Evolutionary conservation across 345 rosid genomes (phyloP).

Genomic region (Anastatica hierochuntica): DNA sequence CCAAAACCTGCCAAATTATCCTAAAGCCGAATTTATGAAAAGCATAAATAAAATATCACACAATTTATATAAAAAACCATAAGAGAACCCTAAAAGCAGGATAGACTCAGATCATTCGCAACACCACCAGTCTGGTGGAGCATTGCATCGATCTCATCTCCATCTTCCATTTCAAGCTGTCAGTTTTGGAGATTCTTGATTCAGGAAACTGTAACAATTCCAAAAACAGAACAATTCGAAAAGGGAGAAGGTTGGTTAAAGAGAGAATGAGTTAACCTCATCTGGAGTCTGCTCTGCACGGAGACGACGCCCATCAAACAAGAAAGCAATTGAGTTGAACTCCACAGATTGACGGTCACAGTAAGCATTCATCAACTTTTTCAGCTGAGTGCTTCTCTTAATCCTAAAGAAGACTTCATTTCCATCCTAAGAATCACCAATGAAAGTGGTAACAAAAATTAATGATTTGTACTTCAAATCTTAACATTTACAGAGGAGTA

Average conservation of each 20-base stretch:
- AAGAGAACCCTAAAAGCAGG: background rate
- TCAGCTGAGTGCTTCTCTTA: constrained; percentile 74
- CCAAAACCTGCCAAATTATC: too few relatives aligned
- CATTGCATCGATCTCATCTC: constrained; percentile 91
- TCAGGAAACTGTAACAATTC: too few relatives aligned
- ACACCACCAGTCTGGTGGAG: constrained; percentile 67
- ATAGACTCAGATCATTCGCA: background rate
- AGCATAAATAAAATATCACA: too few relatives aligned
- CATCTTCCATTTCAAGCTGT: constrained; percentile 84
- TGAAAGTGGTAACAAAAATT: too few relatives aligned
- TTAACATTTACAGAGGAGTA: too few relatives aligned
- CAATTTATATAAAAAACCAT: background rate
- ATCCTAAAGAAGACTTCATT: constrained; percentile 79
- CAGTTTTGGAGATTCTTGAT: background rate
- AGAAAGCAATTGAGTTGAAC: constrained; percentile 67
- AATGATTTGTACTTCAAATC: too few relatives aligned
- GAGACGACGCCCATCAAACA: constrained; percentile 83
- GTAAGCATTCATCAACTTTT: constrained; percentile 86
- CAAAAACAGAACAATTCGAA: background rate
- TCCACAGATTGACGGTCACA: constrained; percentile 79
- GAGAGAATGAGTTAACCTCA: constrained; percentile 45
- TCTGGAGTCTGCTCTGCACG: constrained; percentile 78
- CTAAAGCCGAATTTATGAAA: too few relatives aligned
- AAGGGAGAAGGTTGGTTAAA: background rate
- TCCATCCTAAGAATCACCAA: constrained; percentile 46